Percentiles rank a stretch among this genome's conserved stretches.
Evolutionary conservation across 2,329 filamentous ascomycete species (phyloP).

Genomic region (Mycosphaerella arachidis): DNA sequence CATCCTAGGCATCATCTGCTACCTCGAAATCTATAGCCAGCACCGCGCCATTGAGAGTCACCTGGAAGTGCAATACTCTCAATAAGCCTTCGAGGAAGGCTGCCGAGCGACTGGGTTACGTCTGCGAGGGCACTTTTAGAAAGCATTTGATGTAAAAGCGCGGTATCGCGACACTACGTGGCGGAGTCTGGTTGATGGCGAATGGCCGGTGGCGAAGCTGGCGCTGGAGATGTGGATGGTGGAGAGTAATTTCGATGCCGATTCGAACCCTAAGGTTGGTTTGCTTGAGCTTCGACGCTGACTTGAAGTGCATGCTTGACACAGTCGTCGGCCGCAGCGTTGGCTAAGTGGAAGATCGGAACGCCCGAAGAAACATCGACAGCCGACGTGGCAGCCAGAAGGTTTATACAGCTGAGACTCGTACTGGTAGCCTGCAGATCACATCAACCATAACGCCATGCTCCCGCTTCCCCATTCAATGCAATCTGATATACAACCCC

Average conservation of each 20-base stretch:
- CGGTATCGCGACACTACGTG: constrained; percentile 56
- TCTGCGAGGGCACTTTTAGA: constrained; percentile 56
- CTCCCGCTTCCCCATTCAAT: not conserved
- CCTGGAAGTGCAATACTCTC: constrained; percentile 61
- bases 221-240: constrained; percentile 54
- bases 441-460: not conserved
- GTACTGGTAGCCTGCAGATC: not conserved
- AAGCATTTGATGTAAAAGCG: constrained; percentile 60
- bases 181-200: constrained; percentile 55
- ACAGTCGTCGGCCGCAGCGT: not conserved
- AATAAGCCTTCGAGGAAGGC: constrained; percentile 54
- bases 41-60: constrained; percentile 56
- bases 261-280: constrained; percentile 48
- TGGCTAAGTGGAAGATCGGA: not conserved
- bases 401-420: not conserved
- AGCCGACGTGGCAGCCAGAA: not conserved
- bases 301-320: not conserved
- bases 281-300: not conserved
- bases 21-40: constrained; percentile 46
- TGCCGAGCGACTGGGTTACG: constrained; percentile 55
- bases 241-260: constrained; percentile 51
- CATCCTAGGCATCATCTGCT: constrained; percentile 38
- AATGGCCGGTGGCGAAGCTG: constrained; percentile 50
- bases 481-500: not conserved
- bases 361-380: not conserved